Conservation (phyloP, 306 rosid species). For the Prunus davidiana region DNA sequence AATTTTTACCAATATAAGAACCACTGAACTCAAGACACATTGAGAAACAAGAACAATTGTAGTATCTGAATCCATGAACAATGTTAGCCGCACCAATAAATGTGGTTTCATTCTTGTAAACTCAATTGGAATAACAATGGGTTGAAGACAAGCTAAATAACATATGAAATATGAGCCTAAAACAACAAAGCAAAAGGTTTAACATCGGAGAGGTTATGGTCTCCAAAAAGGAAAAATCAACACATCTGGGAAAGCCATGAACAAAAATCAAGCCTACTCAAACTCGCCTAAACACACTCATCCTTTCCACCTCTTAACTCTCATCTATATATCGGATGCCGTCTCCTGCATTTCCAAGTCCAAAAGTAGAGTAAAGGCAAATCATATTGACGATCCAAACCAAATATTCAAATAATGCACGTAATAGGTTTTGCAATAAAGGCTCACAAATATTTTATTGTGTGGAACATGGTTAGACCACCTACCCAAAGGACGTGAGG, state of each 20-base stretch:
- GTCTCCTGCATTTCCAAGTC: constrained; percentile 65
- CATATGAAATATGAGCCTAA: constrained; percentile 21
- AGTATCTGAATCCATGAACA: constrained; percentile 2
- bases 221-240: constrained; percentile 38
- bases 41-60: not conserved
- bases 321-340: constrained; percentile 75
- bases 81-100: constrained; percentile 41
- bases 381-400: constrained; percentile 2
- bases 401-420: not conserved
- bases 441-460: not conserved
- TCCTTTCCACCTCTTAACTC: constrained; percentile 35
- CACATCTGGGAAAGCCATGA: constrained; percentile 40
- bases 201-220: constrained; percentile 20
- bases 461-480: too few relatives aligned
- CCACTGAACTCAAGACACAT: too few relatives aligned
- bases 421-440: not conserved
- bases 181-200: constrained; percentile 14
- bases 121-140: constrained; percentile 28
- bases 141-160: constrained; percentile 19
- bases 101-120: constrained; percentile 33
- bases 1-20: too few relatives aligned
- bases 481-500: too few relatives aligned
- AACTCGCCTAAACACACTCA: constrained; percentile 44
- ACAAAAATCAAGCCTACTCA: constrained; percentile 61
- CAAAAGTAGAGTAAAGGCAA: not conserved